Conservation (phyloP, 2,329 filamentous ascomycete genomes). For the Sordariomycetes sp. region DNA sequence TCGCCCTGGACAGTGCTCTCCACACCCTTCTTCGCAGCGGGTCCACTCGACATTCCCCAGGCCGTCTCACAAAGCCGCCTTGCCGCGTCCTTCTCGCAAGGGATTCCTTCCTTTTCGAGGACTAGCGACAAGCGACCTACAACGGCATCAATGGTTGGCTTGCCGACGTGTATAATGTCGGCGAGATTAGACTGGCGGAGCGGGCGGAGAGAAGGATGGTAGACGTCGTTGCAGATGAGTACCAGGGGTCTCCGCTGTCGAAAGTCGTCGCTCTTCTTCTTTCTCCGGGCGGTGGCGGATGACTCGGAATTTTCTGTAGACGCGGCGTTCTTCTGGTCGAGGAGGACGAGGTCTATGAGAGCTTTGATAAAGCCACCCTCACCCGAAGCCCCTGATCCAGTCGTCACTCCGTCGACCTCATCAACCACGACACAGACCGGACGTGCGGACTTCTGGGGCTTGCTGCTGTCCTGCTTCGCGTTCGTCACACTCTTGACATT, state of each 20-base stretch:
- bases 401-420: constrained; percentile 89
- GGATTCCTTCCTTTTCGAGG: constrained; percentile 81
- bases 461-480: constrained; percentile 25
- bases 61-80: constrained; percentile 73
- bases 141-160: constrained; percentile 78
- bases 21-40: constrained; percentile 56
- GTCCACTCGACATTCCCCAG: constrained; percentile 67
- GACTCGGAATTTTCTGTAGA: constrained; percentile 13
- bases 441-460: constrained; percentile 58
- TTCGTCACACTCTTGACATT: constrained; percentile 72
- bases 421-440: constrained; percentile 93
- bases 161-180: constrained; percentile 85
- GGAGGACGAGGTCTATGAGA: constrained; percentile 75
- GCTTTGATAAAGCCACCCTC: constrained; percentile 96
- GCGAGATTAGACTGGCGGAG: constrained; percentile 76
- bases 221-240: constrained; percentile 94
- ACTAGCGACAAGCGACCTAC: constrained; percentile 70
- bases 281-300: constrained; percentile 24
- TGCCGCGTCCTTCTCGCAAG: constrained; percentile 81
- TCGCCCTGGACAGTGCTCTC: constrained; percentile 63
- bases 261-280: constrained; percentile 78
- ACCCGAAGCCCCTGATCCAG: constrained; percentile 63
- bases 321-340: constrained; percentile 69
- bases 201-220: constrained; percentile 78
- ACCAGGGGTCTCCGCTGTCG: constrained; percentile 79